These are phyloP conservation scores for Ophiostoma fasciatum DNA, from an alignment of 2,329 filamentous ascomycete genomes.

Conservation along the genomic window DNA sequence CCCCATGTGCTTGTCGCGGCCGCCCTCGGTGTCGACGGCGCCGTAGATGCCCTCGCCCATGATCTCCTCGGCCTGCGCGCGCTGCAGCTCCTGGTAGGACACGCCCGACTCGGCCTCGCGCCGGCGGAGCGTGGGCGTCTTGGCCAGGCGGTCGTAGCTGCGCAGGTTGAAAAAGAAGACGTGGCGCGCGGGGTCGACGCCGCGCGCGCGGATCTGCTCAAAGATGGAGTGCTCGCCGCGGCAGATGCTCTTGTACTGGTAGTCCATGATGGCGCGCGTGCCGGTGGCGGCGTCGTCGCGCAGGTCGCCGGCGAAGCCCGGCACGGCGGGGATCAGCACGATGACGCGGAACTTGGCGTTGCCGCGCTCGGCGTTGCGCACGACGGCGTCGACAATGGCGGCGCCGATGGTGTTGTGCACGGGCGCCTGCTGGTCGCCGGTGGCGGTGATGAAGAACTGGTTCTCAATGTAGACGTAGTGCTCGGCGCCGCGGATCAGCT, in stretches of 20 bases:
- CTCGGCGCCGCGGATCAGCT: constrained; percentile 73
- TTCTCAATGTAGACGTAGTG: constrained; percentile 98
- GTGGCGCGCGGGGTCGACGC: constrained; percentile 63
- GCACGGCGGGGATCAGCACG: constrained; percentile 77
- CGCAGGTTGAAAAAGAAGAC: constrained; percentile 91
- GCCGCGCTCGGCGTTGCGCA: constrained; percentile 64
- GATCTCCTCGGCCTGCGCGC: constrained; percentile 76
- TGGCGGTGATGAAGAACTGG: constrained; percentile 96
- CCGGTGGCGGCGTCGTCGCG: constrained; percentile 69
- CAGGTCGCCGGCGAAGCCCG: constrained; percentile 87
- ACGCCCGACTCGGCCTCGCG: constrained; percentile 68
- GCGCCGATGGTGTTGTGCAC: constrained; percentile 78
- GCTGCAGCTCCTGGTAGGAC: constrained; percentile 72
- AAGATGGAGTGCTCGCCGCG: constrained; percentile 87
- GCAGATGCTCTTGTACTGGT: constrained; percentile 92
- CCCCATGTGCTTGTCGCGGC: constrained; percentile 35
- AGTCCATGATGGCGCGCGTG: constrained; percentile 93
- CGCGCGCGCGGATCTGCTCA: constrained; percentile 54
- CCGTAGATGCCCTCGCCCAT: constrained; percentile 64
- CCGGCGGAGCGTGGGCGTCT: constrained; percentile 55
- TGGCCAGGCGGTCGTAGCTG: constrained; percentile 84
- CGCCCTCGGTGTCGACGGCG: constrained; percentile 27
- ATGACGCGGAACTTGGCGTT: constrained; percentile 77
- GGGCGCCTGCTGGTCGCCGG: constrained; percentile 71
- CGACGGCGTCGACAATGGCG: constrained; percentile 81